phyloP scores from a whole-genome alignment of 1,284 basidiomycete species.

The Golubevia pallescens region DNA sequence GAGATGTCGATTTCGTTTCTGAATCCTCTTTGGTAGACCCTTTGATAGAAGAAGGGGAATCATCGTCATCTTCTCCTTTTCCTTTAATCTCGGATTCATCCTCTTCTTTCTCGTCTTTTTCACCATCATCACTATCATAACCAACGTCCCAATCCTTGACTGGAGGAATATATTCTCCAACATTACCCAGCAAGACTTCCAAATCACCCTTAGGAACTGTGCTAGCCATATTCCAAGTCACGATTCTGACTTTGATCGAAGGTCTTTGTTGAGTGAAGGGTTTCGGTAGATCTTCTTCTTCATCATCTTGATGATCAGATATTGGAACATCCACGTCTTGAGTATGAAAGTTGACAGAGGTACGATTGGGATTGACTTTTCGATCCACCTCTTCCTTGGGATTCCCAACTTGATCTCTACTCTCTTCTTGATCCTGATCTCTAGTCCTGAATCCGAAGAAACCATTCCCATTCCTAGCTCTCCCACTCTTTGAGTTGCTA shows the following conservation, averaged over 20 bases:
- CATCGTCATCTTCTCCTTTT: neutral
- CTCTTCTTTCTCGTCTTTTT: conserved; percentile 8
- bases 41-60: neutral
- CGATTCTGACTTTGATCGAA: conserved; percentile 68
- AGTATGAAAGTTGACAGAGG: too few species aligned
- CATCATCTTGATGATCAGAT: too few species aligned
- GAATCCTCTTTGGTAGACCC: neutral
- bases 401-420: too few species aligned
- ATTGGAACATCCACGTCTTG: too few species aligned
- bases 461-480: too few species aligned
- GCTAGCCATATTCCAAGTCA: conserved; percentile 69
- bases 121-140: conserved; percentile 24
- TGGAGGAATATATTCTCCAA: conserved; percentile 69
- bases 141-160: conserved; percentile 39
- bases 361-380: too few species aligned
- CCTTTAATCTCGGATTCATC: neutral
- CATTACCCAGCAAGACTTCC: conserved; percentile 74
- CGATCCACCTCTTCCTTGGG: too few species aligned
- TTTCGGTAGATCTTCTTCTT: too few species aligned
- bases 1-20: neutral
- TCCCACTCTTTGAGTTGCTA: too few species aligned
- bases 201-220: conserved; percentile 74
- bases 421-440: too few species aligned
- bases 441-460: too few species aligned
- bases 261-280: too few species aligned